Percentiles rank a stretch among this genome's conserved stretches.
These are phyloP conservation scores for Pseudocercospora ulei DNA, from an alignment of 2,329 filamentous ascomycete species.

Conservation along the genomic window DNA sequence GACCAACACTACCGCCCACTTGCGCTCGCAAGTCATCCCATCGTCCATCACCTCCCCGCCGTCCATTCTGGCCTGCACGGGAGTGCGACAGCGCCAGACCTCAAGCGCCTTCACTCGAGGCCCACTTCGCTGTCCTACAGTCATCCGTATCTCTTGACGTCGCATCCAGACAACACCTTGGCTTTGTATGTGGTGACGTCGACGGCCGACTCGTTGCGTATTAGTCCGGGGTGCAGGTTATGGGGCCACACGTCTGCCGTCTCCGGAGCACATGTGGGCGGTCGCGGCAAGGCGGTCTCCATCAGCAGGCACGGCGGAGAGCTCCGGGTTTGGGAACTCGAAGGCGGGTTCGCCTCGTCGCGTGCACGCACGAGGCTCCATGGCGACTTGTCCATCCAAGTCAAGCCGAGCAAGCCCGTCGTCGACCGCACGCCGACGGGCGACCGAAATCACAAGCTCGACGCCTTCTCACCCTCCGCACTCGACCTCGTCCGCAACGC, in stretches of 20 bases:
- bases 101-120: slow-evolving; percentile 34
- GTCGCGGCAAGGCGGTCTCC: slow-evolving; percentile 80
- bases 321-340: slow-evolving; percentile 75
- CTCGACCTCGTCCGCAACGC: slow-evolving; percentile 19
- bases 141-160: slow-evolving; percentile 77
- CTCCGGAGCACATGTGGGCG: slow-evolving; percentile 72
- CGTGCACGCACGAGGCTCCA: slow-evolving; percentile 37
- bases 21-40: slow-evolving; percentile 30
- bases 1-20: slow-evolving; percentile 41
- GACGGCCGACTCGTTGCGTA: slow-evolving; percentile 52
- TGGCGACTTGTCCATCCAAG: slow-evolving; percentile 47
- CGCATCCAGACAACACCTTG: slow-evolving; percentile 78
- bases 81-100: slow-evolving; percentile 20
- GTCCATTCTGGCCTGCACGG: slow-evolving; percentile 12
- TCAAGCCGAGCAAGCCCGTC: slow-evolving; percentile 31
- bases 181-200: slow-evolving; percentile 74
- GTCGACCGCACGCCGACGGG: too few relatives aligned
- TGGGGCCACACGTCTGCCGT: slow-evolving; percentile 92
- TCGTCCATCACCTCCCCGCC: slow-evolving; percentile 26
- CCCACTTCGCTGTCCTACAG: slow-evolving; percentile 47
- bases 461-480: too few relatives aligned
- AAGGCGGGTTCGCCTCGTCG: slow-evolving; percentile 53
- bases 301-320: slow-evolving; percentile 65
- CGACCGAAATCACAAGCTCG: too few relatives aligned
- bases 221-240: slow-evolving; percentile 64